Percentiles rank a stretch among this genome's conserved stretches.
Evolutionary conservation across 2,329 filamentous ascomycete genomes (phyloP).

Genomic region (Aspergillus flavus): DNA sequence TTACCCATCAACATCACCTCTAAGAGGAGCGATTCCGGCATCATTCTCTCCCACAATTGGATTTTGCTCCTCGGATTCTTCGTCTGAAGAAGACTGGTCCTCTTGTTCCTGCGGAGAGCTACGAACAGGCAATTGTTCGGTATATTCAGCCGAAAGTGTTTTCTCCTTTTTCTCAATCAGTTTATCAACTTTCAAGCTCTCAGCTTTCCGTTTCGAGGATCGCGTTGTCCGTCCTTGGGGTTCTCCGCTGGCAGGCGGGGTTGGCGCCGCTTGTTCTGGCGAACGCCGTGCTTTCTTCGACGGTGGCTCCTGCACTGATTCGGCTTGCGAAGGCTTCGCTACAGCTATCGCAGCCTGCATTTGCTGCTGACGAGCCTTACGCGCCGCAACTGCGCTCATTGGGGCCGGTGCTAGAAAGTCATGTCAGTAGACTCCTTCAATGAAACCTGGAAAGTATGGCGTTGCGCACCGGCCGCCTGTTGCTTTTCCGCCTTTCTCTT

Average conservation of each 20-base stretch:
- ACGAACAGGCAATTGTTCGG: not conserved
- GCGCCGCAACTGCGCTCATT: conserved; percentile 48
- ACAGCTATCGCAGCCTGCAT: conserved; percentile 24
- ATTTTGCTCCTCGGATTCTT: conserved; percentile 22
- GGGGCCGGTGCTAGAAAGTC: conserved; percentile 27
- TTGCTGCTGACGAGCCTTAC: conserved; percentile 43
- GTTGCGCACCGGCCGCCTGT: conserved; percentile 32
- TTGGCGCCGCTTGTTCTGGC: conserved; percentile 22
- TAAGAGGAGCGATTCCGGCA: conserved; percentile 26
- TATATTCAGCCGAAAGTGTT: conserved; percentile 7
- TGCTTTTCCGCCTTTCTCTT: conserved; percentile 45
- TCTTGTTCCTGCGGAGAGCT: not conserved
- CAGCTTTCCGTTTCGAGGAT: conserved; percentile 24
- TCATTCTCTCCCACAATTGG: conserved; percentile 22
- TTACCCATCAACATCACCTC: conserved; percentile 32
- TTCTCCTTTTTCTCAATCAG: conserved; percentile 12
- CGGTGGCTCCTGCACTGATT: conserved; percentile 34
- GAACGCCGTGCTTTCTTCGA: conserved; percentile 38
- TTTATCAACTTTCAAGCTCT: conserved; percentile 17
- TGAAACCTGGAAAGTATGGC: not conserved
- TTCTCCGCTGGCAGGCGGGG: conserved; percentile 18
- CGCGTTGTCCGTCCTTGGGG: conserved; percentile 20
- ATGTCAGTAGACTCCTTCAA: conserved; percentile 8
- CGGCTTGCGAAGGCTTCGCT: conserved; percentile 22
- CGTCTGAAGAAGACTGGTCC: conserved; percentile 18